Conservation (phyloP, 306 rosid genomes). For the Hippophae gyantsensis region DNA sequence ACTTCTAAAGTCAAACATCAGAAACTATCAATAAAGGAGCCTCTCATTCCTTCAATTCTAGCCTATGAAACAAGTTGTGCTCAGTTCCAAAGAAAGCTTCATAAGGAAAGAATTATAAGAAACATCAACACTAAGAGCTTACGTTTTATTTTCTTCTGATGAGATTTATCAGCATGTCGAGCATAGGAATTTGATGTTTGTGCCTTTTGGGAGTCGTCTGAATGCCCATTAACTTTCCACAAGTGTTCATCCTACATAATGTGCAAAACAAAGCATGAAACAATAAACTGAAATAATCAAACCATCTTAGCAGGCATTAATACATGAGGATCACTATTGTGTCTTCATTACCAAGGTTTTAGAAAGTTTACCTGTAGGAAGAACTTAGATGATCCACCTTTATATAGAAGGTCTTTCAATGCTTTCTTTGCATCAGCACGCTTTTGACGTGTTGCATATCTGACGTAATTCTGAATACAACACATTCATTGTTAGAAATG, state of each 20-base stretch:
- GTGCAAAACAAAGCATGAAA: background rate
- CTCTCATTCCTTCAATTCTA: background rate
- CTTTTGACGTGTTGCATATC: slow-evolving; percentile 56
- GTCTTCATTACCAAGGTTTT: no score
- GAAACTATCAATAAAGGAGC: no score
- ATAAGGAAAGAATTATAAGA: background rate
- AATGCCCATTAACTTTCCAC: slow-evolving; percentile 29
- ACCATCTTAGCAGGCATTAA: no score
- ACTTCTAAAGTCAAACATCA: no score
- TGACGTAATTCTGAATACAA: slow-evolving; percentile 49
- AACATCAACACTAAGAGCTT: slow-evolving; percentile 19
- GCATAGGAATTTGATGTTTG: slow-evolving; percentile 35
- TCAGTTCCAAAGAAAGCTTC: background rate
- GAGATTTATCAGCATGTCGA: slow-evolving; percentile 32
- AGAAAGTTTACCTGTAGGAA: slow-evolving; percentile 26
- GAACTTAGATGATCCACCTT: slow-evolving; percentile 42
- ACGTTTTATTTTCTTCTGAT: slow-evolving; percentile 40
- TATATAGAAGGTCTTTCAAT: slow-evolving; percentile 58
- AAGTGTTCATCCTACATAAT: slow-evolving; percentile 36
- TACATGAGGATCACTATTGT: no score
- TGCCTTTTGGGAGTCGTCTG: slow-evolving; percentile 25
- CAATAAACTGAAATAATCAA: no score
- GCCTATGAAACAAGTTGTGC: background rate
- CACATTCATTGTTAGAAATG: slow-evolving; percentile 20
- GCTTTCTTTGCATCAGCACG: slow-evolving; percentile 90